phyloP scores from a whole-genome alignment of 2,329 filamentous ascomycete genomes.

The Aspergillus uvarum region DNA sequence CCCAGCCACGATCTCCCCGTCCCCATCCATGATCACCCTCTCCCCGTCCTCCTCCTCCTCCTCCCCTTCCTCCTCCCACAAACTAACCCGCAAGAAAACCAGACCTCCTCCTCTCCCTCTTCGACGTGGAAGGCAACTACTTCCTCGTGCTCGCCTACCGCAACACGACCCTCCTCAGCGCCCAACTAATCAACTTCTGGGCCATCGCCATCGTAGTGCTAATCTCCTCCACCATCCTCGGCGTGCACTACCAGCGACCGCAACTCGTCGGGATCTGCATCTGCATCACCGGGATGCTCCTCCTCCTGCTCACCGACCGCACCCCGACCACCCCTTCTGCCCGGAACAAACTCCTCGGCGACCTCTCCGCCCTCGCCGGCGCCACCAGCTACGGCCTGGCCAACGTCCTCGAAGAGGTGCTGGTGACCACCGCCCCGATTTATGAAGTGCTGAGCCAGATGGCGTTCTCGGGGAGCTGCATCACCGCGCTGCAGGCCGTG shows the following conservation, averaged over 20 bases:
- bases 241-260: conserved; percentile 83
- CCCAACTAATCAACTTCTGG: conserved; percentile 98
- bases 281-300: conserved; percentile 85
- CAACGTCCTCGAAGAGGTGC: conserved; percentile 93
- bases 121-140: conserved; percentile 96
- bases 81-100: conserved; percentile 4
- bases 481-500: conserved; percentile 85
- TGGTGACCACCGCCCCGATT: conserved; percentile 79
- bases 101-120: conserved; percentile 83
- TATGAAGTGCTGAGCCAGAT: conserved; percentile 94
- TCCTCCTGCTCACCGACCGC: conserved; percentile 84
- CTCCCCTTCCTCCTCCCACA: background rate
- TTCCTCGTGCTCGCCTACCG: conserved; percentile 94
- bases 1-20: no score
- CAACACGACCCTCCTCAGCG: conserved; percentile 86
- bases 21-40: conserved; percentile 10
- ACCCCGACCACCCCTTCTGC: conserved; percentile 72
- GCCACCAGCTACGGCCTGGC: conserved; percentile 87
- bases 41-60: no score
- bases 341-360: conserved; percentile 70
- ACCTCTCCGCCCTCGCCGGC: conserved; percentile 85
- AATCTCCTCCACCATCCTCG: conserved; percentile 77
- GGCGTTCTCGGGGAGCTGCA: conserved; percentile 80
- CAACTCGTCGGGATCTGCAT: conserved; percentile 86
- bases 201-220: conserved; percentile 89